Evolutionary conservation across 1,284 basidiomycete genomes (phyloP).

Genomic region (Veloboletus limbatus): DNA sequence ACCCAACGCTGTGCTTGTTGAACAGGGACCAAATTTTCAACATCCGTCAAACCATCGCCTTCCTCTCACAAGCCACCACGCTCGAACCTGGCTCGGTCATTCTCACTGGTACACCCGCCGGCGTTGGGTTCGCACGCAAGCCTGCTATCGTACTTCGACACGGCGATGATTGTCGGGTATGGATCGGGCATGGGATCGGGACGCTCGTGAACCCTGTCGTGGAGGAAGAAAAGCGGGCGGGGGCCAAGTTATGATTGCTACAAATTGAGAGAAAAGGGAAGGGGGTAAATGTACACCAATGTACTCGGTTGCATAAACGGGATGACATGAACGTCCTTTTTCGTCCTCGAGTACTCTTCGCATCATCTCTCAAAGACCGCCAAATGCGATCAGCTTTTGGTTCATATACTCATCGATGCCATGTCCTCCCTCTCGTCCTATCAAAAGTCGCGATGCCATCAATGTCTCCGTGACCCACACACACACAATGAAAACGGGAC

Average conservation of each 20-base stretch:
- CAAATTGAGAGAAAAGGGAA: neutral
- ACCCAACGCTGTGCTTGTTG: too few species aligned
- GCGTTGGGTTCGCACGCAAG: conserved; percentile 75
- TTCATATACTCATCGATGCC: conserved; percentile 86
- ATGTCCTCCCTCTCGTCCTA: conserved; percentile 73
- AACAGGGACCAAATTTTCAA: conserved; percentile 70
- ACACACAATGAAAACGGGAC: too few species aligned
- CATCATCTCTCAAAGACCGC: conserved; percentile 46
- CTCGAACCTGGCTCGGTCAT: conserved; percentile 81
- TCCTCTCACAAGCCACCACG: conserved; percentile 84
- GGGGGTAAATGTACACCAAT: neutral
- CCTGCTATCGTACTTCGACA: conserved; percentile 71
- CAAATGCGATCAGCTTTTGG: conserved; percentile 77
- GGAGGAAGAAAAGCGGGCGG: conserved; percentile 48
- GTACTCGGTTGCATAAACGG: neutral
- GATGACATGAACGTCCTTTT: neutral
- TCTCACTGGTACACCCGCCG: conserved; percentile 75
- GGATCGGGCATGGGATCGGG: conserved; percentile 65
- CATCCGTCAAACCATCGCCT: conserved; percentile 69
- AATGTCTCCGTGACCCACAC: too few species aligned
- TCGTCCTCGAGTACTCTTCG: neutral
- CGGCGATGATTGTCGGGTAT: conserved; percentile 72
- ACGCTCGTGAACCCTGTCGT: conserved; percentile 71
- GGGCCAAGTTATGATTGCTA: conserved; percentile 15
- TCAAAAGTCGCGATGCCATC: neutral